Evolutionary conservation across 23 red algal species (phyloP).

Genomic region (Cyanidioschyzon merolae): DNA sequence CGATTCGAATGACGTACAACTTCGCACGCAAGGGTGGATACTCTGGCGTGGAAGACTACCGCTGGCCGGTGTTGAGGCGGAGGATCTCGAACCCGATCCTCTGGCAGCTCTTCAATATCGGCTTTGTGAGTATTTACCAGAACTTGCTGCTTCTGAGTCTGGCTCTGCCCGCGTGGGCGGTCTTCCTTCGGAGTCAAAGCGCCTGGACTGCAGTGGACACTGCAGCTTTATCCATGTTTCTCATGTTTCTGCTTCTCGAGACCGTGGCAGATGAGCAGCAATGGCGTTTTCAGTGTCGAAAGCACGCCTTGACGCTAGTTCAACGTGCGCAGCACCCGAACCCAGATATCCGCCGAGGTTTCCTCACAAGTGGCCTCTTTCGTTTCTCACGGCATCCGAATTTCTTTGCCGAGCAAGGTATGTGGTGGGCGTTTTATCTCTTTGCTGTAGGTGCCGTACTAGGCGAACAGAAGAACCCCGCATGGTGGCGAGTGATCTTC

Average conservation of each 20-base stretch:
- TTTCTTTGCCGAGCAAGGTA: slow-evolving; percentile 5
- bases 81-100: neutral
- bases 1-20: slow-evolving; percentile 16
- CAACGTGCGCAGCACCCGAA: neutral
- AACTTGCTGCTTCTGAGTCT: slow-evolving; percentile 8
- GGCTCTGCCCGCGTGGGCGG: neutral
- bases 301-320: neutral
- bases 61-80: neutral
- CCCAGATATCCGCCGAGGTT: neutral
- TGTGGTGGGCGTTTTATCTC: slow-evolving; percentile 4
- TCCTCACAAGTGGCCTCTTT: slow-evolving; percentile 3
- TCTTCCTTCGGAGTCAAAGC: neutral
- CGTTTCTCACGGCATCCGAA: slow-evolving; percentile 18
- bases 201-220: neutral
- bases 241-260: neutral
- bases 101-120: slow-evolving; percentile 16
- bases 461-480: neutral
- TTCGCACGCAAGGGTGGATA: slow-evolving; percentile 18
- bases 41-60: slow-evolving; percentile 13
- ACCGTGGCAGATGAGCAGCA: slow-evolving; percentile 16
- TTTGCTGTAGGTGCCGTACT: neutral
- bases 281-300: slow-evolving; percentile 1
- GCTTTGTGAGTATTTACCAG: slow-evolving; percentile 8
- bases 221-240: neutral
- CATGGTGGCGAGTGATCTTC: too few relatives aligned